Base-by-base conservation (phyloP, 148 eudicot species). In the Persicaria maculosa region DNA sequence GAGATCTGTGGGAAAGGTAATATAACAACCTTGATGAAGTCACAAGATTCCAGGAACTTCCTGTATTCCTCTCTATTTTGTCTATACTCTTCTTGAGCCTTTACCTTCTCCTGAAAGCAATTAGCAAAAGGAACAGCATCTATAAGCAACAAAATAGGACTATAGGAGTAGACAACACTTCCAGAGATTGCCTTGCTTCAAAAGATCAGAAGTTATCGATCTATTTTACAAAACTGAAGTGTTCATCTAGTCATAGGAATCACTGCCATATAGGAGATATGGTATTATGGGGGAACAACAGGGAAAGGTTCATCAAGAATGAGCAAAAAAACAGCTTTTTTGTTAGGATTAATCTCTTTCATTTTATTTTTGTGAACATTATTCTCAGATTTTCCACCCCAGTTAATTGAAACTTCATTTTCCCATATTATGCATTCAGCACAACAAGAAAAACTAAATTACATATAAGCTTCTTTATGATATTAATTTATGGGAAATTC, bases 81-180 rank as follows among this genome's bases (percentile, higher is more conserved):
- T 64, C 91, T 83, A 72, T 84, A 79, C 84, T 92, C 92, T 84
- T 95, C 97, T 67, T 95, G 93, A 74, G 99, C 96, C 86, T 85
- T 95, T 76, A 85, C 85, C 83, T 82, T 92, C 75, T 95, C 99
- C 99, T 95, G 79, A 77, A 86, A 52, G 22, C 71, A 64, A 68
- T 74, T 43, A 45, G 45, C 31, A 79, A 43, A 75, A 72, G 9
- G 48, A 64, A 58, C 4, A 58, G 59, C 19, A 77, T 45, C 16
- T 16, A 72, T 65, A 15, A 77, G 62, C 64, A 67, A 55, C 72
- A 54, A 31, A 19, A 50, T 1, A 65, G 46, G 47, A 40, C 40
- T 31, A 31, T 31, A 31, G 40, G 40, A 31, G 40, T 31, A 31
- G 40, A 31, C 40, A 31, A 31, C 17, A 64, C 5, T 64, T 12